These are phyloP conservation scores for Macadamia integrifolia DNA, from an alignment of 164 flowering plant species.

Conservation along the genomic window DNA sequence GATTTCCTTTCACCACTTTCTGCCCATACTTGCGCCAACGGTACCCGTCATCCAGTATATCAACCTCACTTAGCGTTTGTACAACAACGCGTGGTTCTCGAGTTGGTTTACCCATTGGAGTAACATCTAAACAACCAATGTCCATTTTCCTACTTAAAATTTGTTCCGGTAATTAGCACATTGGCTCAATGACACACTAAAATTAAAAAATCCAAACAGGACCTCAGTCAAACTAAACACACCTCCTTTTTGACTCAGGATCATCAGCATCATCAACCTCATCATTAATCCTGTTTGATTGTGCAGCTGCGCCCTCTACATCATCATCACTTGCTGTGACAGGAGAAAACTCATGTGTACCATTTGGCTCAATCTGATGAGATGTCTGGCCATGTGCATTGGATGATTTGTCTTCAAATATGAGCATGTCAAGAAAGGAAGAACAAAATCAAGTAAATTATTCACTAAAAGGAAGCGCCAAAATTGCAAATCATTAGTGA, in stretches of 20 bases:
- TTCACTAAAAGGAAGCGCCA: background rate
- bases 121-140: slow-evolving; percentile 11
- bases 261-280: slow-evolving; percentile 32
- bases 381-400: slow-evolving; percentile 20
- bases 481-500: background rate
- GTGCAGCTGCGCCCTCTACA: slow-evolving; percentile 14
- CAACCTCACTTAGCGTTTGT: slow-evolving; percentile 38
- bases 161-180: slow-evolving; percentile 1
- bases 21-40: slow-evolving; percentile 38
- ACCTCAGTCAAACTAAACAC: background rate
- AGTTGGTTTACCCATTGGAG: slow-evolving; percentile 18
- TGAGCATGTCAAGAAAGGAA: slow-evolving; percentile 8
- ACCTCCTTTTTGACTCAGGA: slow-evolving; percentile 48
- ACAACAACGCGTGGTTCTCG: slow-evolving; percentile 39
- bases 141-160: slow-evolving; percentile 20
- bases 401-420: slow-evolving; percentile 28
- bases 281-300: slow-evolving; percentile 26
- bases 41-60: slow-evolving; percentile 37
- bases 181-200: background rate
- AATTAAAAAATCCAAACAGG: background rate
- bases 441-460: slow-evolving; percentile 4
- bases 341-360: slow-evolving; percentile 14
- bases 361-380: slow-evolving; percentile 22
- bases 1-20: slow-evolving; percentile 37
- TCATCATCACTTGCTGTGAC: slow-evolving; percentile 26